These are phyloP conservation scores for Plasmodium relictum DNA, from an alignment of 169 alveolate species.

Conservation along the genomic window DNA sequence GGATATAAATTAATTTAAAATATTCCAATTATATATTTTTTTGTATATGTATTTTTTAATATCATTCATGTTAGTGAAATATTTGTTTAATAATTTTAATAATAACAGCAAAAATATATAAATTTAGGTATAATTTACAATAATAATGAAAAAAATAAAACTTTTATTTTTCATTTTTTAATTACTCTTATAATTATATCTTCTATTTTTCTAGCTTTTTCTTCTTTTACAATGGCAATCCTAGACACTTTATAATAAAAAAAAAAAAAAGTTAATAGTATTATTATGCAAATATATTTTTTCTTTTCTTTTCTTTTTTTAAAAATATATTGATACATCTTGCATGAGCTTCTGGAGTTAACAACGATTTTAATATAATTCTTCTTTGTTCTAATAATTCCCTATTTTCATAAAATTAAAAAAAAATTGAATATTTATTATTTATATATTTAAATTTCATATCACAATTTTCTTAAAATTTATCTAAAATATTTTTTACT, in stretches of 20 bases:
- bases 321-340: conserved; percentile 24
- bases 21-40: not conserved
- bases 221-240: conserved; percentile 71
- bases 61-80: too few relatives aligned
- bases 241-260: conserved; percentile 67
- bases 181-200: conserved; percentile 65
- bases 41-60: not conserved
- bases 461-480: not conserved
- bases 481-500: conserved; percentile 7
- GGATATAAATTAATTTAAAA: not conserved
- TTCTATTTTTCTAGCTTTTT: conserved; percentile 62
- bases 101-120: too few relatives aligned
- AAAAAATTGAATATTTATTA: not conserved
- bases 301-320: not conserved
- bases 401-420: conserved; percentile 21
- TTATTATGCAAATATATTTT: not conserved
- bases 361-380: conserved; percentile 54
- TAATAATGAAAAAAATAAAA: too few relatives aligned
- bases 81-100: too few relatives aligned
- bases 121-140: too few relatives aligned
- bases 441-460: conserved; percentile 1
- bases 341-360: conserved; percentile 76
- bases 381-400: conserved; percentile 64
- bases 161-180: not conserved
- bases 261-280: not conserved